phyloP scores from a whole-genome alignment of 805 yeast species.

The Ogataea salicorniae region DNA sequence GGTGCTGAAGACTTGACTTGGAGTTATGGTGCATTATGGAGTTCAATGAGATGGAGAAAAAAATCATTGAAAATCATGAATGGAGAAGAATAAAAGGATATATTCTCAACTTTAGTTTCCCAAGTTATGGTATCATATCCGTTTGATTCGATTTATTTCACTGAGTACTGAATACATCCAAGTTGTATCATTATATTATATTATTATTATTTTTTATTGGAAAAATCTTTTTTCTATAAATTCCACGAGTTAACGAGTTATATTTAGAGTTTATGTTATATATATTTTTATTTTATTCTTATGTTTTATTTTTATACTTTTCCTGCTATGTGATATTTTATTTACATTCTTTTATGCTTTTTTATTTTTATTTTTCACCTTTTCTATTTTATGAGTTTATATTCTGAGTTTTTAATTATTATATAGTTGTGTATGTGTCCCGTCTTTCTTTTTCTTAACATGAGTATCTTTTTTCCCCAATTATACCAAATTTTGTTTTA shows the following conservation, averaged over 20 bases:
- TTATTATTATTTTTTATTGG: background rate
- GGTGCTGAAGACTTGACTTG: conserved; percentile 89
- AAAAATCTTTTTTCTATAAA: background rate
- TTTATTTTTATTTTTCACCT: background rate
- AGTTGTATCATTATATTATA: background rate
- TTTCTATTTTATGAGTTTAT: too few species aligned
- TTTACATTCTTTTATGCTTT: background rate
- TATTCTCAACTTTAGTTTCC: background rate
- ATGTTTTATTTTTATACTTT: background rate
- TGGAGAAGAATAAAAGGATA: conserved; percentile 5
- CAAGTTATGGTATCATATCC: background rate
- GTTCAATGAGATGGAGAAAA: conserved; percentile 60
- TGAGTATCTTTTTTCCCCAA: too few species aligned
- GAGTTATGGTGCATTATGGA: conserved; percentile 80
- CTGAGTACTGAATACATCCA: too few species aligned
- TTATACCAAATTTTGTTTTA: too few species aligned
- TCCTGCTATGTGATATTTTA: background rate
- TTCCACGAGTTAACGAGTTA: background rate
- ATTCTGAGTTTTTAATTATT: too few species aligned
- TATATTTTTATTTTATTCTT: background rate
- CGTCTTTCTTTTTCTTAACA: too few species aligned
- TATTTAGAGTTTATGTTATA: background rate
- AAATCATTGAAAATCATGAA: conserved; percentile 31
- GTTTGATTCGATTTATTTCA: background rate
- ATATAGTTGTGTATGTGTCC: too few species aligned